These are phyloP conservation scores for Tetrahymena borealis DNA, from an alignment of 73 alveolate genomes.

Conservation along the genomic window DNA sequence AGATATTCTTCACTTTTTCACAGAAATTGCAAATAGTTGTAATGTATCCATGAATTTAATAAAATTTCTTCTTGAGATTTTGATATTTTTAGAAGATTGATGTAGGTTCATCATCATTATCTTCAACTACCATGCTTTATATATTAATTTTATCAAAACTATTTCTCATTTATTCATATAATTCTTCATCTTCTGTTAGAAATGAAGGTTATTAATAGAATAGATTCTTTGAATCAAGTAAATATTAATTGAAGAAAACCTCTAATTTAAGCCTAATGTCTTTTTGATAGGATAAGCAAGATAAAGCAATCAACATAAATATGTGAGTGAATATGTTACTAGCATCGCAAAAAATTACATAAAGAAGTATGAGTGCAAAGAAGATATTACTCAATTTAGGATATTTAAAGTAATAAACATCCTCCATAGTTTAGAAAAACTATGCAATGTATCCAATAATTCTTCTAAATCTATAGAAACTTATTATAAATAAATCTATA, in stretches of 20 bases:
- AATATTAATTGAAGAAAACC: not conserved
- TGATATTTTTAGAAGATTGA: not conserved
- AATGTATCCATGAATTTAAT: not conserved
- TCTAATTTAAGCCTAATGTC: not conserved
- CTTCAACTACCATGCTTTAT: not conserved
- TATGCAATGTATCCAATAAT: not conserved
- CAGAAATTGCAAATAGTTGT: not conserved
- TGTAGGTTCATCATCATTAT: not conserved
- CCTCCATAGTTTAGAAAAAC: not conserved
- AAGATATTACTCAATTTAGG: not conserved
- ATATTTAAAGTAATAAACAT: not conserved
- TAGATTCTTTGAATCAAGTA: not conserved
- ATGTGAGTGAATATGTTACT: not conserved
- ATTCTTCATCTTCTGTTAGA: not conserved
- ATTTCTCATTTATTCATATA: not conserved
- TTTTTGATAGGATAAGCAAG: not conserved
- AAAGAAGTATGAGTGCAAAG: not conserved
- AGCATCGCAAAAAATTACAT: not conserved
- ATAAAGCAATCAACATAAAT: not conserved
- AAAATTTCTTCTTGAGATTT: not conserved
- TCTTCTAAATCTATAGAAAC: not conserved
- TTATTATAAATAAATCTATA: not conserved
- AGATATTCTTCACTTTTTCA: not conserved
- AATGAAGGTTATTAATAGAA: not conserved
- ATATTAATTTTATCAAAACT: not conserved